Conservation (phyloP, 257 asterid species). For the Leonotis leonurus region DNA sequence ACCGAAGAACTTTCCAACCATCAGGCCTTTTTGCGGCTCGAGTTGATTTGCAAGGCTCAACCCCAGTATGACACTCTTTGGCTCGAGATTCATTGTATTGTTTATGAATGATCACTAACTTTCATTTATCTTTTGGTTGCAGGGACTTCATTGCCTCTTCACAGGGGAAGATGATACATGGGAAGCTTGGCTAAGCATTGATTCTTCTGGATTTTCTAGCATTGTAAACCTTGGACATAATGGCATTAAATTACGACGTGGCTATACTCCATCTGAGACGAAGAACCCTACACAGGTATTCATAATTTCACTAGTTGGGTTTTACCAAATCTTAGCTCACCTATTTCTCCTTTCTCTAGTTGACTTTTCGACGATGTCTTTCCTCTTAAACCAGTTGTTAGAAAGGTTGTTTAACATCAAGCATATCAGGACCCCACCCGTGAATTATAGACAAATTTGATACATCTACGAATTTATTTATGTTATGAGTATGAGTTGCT, state of each 20-base stretch:
- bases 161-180: conserved; percentile 97
- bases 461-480: too few species aligned
- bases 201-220: conserved; percentile 65
- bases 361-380: not conserved
- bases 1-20: conserved; percentile 87
- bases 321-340: not conserved
- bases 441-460: not conserved
- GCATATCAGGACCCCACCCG: not conserved
- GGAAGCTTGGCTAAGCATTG: conserved; percentile 89
- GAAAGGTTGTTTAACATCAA: not conserved
- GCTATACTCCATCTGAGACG: conserved; percentile 77
- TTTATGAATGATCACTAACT: not conserved
- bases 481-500: too few species aligned
- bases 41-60: conserved; percentile 91
- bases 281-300: conserved; percentile 87
- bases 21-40: conserved; percentile 99
- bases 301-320: not conserved
- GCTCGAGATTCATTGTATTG: not conserved
- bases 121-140: conserved; percentile 17
- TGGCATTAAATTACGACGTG: conserved; percentile 78
- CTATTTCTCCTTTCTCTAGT: not conserved
- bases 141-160: conserved; percentile 88
- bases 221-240: conserved; percentile 43
- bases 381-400: not conserved
- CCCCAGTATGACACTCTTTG: conserved; percentile 42